These are phyloP conservation scores for Morella rubra DNA, from an alignment of 306 rosid species.

Conservation along the genomic window DNA sequence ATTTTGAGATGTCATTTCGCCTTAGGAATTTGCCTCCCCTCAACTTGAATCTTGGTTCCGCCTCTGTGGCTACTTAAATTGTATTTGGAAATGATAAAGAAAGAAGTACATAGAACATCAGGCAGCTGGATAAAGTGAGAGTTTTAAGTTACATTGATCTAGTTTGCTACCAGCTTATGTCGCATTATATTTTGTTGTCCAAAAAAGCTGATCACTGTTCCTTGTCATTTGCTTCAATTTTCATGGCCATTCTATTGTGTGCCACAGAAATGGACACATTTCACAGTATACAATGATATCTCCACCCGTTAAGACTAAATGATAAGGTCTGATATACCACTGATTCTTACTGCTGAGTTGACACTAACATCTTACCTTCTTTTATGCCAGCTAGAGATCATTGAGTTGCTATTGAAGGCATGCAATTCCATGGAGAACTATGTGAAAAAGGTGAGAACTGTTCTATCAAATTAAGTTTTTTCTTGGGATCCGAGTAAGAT, in stretches of 20 bases:
- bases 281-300: background rate
- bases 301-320: background rate
- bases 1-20: too few species aligned
- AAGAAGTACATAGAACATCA: background rate
- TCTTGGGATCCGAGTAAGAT: background rate
- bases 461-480: background rate
- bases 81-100: background rate
- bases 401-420: constrained; percentile 70
- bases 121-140: too few species aligned
- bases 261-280: background rate
- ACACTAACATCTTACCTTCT: constrained; percentile 25
- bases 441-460: constrained; percentile 53
- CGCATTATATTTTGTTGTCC: background rate
- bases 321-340: background rate
- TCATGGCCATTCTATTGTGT: background rate
- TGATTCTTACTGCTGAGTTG: constrained; percentile 16
- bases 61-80: too few species aligned
- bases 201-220: constrained; percentile 1
- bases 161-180: background rate
- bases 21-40: too few species aligned
- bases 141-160: background rate
- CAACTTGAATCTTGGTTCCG: too few species aligned
- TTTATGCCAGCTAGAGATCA: constrained; percentile 59
- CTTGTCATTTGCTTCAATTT: background rate
- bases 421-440: constrained; percentile 61